Conservation (phyloP, 139 green algal genomes). For the Volvox africanus region DNA sequence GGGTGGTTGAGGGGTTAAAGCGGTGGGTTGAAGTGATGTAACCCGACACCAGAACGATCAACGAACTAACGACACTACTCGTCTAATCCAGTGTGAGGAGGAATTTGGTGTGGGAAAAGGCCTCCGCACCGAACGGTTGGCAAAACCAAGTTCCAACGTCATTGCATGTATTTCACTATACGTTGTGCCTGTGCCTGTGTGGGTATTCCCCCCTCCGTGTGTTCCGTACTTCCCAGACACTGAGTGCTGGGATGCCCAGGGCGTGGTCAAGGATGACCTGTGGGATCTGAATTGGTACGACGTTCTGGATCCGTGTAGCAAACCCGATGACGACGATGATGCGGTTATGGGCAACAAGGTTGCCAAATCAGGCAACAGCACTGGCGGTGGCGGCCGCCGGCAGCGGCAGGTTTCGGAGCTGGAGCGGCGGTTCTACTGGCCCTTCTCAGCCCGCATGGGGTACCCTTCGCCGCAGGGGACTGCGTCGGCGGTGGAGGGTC, state of each 20-base stretch:
- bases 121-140: too few relatives aligned
- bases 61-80: too few relatives aligned
- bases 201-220: background rate
- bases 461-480: background rate
- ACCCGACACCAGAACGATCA: too few relatives aligned
- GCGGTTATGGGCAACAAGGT: background rate
- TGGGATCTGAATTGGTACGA: conserved; percentile 69
- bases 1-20: too few relatives aligned
- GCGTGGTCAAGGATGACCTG: conserved; percentile 15
- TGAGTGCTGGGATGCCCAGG: conserved; percentile 23
- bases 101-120: too few relatives aligned
- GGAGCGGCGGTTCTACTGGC: background rate
- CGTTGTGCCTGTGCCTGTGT: background rate
- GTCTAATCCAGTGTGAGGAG: too few relatives aligned
- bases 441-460: conserved; percentile 2
- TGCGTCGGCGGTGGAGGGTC: background rate
- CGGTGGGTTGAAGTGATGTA: too few relatives aligned
- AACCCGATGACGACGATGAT: background rate
- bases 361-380: background rate
- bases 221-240: background rate
- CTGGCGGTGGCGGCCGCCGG: too few relatives aligned
- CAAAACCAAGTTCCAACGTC: too few relatives aligned
- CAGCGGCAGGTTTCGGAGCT: background rate
- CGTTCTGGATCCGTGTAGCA: conserved; percentile 15
- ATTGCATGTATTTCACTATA: too few relatives aligned